A percentile compares a stretch with the other conserved stretches of the same genome.
These are phyloP conservation scores for Strobilomyces echinocephalus DNA, from an alignment of 768 basidiomycete species.

Conservation along the genomic window DNA sequence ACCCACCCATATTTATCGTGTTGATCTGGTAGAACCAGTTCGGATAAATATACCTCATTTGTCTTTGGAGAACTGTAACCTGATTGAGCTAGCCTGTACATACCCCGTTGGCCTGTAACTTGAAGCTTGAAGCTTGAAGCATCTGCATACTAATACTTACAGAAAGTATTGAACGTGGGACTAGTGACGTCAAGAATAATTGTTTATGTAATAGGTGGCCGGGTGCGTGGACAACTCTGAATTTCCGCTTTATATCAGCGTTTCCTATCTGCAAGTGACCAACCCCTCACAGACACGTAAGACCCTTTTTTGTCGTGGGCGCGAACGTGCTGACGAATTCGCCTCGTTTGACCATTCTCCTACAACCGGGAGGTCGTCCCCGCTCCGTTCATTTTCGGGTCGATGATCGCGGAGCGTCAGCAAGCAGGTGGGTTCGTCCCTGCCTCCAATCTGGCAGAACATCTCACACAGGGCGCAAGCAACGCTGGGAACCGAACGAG, in stretches of 20 bases:
- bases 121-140: no score
- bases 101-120: no score
- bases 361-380: slow-evolving; percentile 58
- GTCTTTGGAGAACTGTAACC: not conserved
- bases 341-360: slow-evolving; percentile 60
- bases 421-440: slow-evolving; percentile 41
- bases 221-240: slow-evolving; percentile 52
- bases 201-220: no score
- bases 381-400: slow-evolving; percentile 53
- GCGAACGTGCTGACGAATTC: not conserved
- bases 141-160: no score
- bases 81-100: no score
- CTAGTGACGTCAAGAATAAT: no score
- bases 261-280: slow-evolving; percentile 30
- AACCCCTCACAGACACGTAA: slow-evolving; percentile 25
- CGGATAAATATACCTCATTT: slow-evolving; percentile 2
- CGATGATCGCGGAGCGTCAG: slow-evolving; percentile 57
- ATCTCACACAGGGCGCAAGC: slow-evolving; percentile 28
- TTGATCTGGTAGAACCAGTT: not conserved
- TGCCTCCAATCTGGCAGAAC: not conserved
- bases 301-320: not conserved
- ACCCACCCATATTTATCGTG: slow-evolving; percentile 13
- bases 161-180: no score
- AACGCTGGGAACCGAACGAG: slow-evolving; percentile 66
- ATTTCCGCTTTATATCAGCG: slow-evolving; percentile 48